These are phyloP conservation scores for Exidia glandulosa DNA, from an alignment of 768 basidiomycete species.

Conservation along the genomic window DNA sequence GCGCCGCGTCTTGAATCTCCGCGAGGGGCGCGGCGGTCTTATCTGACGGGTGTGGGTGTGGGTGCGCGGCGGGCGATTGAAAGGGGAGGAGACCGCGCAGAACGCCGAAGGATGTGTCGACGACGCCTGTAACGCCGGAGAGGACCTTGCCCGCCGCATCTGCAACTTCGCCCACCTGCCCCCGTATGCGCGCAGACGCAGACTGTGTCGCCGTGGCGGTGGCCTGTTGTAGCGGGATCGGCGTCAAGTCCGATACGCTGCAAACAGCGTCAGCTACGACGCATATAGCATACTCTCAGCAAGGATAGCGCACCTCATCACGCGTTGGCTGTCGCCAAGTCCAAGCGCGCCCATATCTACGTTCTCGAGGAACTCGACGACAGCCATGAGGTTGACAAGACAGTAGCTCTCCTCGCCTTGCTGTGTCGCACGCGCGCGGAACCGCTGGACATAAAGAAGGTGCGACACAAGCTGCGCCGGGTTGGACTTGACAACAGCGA, in stretches of 20 bases:
- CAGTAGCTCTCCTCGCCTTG: constrained; percentile 89
- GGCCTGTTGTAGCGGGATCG: constrained; percentile 60
- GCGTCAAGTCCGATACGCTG: constrained; percentile 67
- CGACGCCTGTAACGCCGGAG: constrained; percentile 54
- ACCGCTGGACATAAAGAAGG: constrained; percentile 42
- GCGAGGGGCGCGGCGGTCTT: constrained; percentile 10
- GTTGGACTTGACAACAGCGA: constrained; percentile 86
- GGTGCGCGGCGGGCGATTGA: constrained; percentile 11
- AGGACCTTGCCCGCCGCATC: constrained; percentile 68
- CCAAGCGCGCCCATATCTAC: constrained; percentile 72
- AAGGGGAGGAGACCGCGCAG: constrained; percentile 64
- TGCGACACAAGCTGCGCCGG: constrained; percentile 69
- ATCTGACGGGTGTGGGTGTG: constrained; percentile 13
- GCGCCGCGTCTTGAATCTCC: constrained; percentile 21
- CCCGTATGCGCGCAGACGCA: constrained; percentile 43
- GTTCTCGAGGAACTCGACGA: constrained; percentile 91
- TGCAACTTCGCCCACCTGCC: constrained; percentile 48
- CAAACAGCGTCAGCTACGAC: background rate
- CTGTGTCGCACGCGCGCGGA: constrained; percentile 43
- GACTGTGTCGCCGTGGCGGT: constrained; percentile 38
- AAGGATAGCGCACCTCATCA: constrained; percentile 38
- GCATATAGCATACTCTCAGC: background rate
- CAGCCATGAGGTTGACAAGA: constrained; percentile 88
- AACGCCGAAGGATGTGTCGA: no score
- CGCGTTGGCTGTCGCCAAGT: constrained; percentile 46